Conservation (phyloP, 1,139 yeast genomes). For the Geotrichum klebahnii region DNA sequence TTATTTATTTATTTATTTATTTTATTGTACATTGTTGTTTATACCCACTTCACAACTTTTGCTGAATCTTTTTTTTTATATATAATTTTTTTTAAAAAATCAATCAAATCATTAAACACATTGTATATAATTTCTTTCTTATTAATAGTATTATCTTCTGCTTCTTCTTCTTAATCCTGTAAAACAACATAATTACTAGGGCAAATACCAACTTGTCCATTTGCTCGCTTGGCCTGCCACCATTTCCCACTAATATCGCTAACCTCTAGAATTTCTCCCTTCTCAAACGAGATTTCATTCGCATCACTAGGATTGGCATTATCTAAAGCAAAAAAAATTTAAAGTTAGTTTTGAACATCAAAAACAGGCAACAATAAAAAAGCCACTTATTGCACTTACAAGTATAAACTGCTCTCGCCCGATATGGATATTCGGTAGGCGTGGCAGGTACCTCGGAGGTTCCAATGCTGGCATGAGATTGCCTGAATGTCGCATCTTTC, state of each 20-base stretch:
- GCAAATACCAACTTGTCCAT: constrained; percentile 93
- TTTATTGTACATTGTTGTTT: no score
- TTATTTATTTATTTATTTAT: no score
- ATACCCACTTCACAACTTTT: no score
- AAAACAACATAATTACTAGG: constrained; percentile 91
- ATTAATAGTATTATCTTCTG: not conserved
- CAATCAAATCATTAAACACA: no score
- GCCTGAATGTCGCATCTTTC: constrained; percentile 7
- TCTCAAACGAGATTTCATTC: constrained; percentile 83
- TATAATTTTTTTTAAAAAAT: no score
- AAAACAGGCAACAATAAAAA: no score
- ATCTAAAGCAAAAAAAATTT: constrained; percentile 2
- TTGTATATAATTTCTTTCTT: not conserved
- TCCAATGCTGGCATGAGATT: constrained; percentile 5
- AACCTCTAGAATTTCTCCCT: constrained; percentile 86
- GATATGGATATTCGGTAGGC: constrained; percentile 63
- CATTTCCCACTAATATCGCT: constrained; percentile 94
- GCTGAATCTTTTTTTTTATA: no score
- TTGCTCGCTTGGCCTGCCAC: constrained; percentile 94
- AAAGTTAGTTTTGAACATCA: not conserved
- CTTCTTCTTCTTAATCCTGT: constrained; percentile 1
- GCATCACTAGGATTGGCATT: constrained; percentile 88
- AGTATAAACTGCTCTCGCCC: constrained; percentile 80
- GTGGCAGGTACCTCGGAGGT: constrained; percentile 28
- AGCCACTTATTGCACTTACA: constrained; percentile 45